Conservation (phyloP, 352 stramenopile genomes). For the Pythium volutum region DNA sequence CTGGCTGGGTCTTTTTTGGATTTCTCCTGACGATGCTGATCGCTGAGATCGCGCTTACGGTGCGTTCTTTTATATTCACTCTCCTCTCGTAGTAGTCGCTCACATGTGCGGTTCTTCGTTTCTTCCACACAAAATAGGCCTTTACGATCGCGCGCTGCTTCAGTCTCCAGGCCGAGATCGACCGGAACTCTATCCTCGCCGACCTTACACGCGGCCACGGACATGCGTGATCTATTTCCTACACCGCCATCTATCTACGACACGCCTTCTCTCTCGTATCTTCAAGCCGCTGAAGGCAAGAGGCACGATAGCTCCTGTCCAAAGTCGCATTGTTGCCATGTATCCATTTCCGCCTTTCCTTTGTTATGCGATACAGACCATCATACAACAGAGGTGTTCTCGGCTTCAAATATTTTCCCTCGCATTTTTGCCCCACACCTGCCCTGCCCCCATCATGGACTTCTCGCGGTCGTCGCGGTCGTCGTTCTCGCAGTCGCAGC, state of each 20-base stretch:
- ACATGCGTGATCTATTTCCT: constrained; percentile 26
- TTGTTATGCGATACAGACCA: constrained; percentile 1
- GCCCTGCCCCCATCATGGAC: constrained; percentile 10
- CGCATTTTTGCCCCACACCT: constrained; percentile 4
- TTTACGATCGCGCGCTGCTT: constrained; percentile 50
- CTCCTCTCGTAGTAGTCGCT: background rate
- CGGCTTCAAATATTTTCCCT: constrained; percentile 3
- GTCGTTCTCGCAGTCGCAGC: constrained; percentile 13
- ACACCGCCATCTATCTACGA: background rate
- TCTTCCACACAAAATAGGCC: constrained; percentile 24
- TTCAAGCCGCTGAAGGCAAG: too few relatives aligned
- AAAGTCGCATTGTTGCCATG: background rate
- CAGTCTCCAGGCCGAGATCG: constrained; percentile 67
- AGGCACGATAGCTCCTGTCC: too few relatives aligned
- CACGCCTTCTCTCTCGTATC: background rate
- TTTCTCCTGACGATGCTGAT: constrained; percentile 59
- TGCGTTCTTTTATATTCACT: constrained; percentile 23
- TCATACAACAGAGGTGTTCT: constrained; percentile 2
- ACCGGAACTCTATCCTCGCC: constrained; percentile 65
- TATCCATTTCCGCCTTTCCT: constrained; percentile 1
- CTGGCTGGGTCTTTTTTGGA: constrained; percentile 50
- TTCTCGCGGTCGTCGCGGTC: constrained; percentile 16
- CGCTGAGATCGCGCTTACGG: constrained; percentile 57
- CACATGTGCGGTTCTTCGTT: background rate
- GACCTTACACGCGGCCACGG: constrained; percentile 33